phyloP scores from a whole-genome alignment of 345 rosid species.

The Acer yangbiense region DNA sequence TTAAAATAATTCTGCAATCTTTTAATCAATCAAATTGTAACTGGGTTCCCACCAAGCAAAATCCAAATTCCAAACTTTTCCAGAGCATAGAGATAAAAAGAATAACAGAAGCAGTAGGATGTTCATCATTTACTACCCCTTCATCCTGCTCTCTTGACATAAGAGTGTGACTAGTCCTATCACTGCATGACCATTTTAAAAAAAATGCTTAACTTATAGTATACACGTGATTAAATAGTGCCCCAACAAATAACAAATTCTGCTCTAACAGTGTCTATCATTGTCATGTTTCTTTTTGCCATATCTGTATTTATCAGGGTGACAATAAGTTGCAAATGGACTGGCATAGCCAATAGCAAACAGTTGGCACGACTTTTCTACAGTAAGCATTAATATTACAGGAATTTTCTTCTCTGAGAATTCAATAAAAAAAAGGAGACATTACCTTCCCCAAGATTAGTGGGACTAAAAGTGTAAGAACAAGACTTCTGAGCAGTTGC shows the following conservation, averaged over 20 bases:
- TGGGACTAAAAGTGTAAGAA: conserved; percentile 73
- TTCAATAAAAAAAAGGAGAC: background rate
- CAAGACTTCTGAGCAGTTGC: conserved; percentile 76
- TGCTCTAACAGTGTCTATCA: background rate
- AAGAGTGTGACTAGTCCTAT: background rate
- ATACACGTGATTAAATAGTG: background rate
- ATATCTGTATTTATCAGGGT: background rate
- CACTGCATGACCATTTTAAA: background rate
- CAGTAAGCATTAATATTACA: background rate
- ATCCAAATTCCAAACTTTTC: background rate
- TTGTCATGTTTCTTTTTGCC: background rate
- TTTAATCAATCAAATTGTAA: background rate
- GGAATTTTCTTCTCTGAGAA: conserved; percentile 7
- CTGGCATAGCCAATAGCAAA: background rate
- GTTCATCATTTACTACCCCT: background rate
- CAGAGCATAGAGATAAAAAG: background rate
- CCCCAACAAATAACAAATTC: background rate
- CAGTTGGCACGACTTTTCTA: background rate
- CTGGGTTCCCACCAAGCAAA: background rate
- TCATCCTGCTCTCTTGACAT: background rate
- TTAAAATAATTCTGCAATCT: background rate
- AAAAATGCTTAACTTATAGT: background rate
- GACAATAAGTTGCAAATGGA: background rate
- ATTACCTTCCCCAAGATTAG: conserved; percentile 86
- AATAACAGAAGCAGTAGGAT: background rate